These are phyloP conservation scores for Calonectria fujianensis DNA, from an alignment of 2,329 filamentous ascomycete genomes.

Conservation along the genomic window DNA sequence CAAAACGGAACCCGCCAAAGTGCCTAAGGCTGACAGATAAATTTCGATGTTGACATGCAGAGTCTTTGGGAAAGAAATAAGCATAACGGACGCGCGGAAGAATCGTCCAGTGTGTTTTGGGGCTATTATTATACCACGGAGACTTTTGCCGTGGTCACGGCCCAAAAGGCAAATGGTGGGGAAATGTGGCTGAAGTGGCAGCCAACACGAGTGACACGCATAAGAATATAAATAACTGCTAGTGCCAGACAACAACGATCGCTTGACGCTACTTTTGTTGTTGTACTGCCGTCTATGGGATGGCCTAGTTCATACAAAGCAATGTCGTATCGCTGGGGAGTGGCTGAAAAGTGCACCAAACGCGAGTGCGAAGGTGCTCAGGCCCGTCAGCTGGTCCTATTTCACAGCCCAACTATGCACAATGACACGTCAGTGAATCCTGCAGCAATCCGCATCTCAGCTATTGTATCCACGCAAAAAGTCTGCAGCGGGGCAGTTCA, in stretches of 20 bases:
- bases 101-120: background rate
- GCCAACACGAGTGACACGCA: background rate
- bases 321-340: background rate
- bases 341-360: background rate
- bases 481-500: background rate
- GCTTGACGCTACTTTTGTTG: background rate
- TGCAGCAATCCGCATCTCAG: background rate
- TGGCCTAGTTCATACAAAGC: background rate
- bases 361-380: background rate
- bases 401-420: conserved; percentile 6
- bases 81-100: background rate
- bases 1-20: background rate
- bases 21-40: background rate
- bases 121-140: background rate
- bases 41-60: background rate
- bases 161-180: background rate
- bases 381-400: background rate
- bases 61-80: background rate
- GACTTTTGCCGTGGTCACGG: background rate
- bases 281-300: background rate
- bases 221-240: background rate
- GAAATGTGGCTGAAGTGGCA: background rate
- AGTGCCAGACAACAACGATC: background rate
- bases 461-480: background rate
- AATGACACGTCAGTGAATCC: conserved; percentile 9